A percentile compares a stretch with the other conserved stretches of the same genome.
Evolutionary conservation across 805 yeast genomes (phyloP).

Genomic region (Yamadazyma paraphyllophila): DNA sequence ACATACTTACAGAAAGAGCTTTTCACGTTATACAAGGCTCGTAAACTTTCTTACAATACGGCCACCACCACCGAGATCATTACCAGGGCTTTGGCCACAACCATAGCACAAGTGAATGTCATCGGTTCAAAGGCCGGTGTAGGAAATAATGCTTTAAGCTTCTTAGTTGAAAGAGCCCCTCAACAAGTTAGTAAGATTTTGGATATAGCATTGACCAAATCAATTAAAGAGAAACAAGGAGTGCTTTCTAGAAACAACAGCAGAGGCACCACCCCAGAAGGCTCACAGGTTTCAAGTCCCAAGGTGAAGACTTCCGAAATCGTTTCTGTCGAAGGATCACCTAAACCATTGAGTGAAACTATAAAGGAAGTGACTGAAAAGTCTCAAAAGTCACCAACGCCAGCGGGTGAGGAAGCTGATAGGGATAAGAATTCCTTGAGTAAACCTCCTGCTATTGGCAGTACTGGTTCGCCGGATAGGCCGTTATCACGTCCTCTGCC

Average conservation of each 20-base stretch:
- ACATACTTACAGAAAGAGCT: constrained; percentile 84
- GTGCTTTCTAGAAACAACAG: constrained; percentile 19
- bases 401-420: background rate
- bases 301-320: constrained; percentile 9
- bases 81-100: constrained; percentile 89
- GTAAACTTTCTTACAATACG: constrained; percentile 67
- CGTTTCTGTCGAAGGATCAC: background rate
- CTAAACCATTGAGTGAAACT: constrained; percentile 4
- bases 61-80: constrained; percentile 80
- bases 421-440: constrained; percentile 12
- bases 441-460: constrained; percentile 23
- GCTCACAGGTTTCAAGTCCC: constrained; percentile 16
- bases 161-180: constrained; percentile 77
- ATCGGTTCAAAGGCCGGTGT: constrained; percentile 85
- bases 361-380: constrained; percentile 8
- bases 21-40: constrained; percentile 72
- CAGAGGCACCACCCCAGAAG: constrained; percentile 21
- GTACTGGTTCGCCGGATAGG: background rate
- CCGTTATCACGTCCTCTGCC: background rate
- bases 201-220: constrained; percentile 78
- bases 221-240: constrained; percentile 51
- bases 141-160: constrained; percentile 72
- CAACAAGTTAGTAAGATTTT: constrained; percentile 74
- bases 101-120: constrained; percentile 84
- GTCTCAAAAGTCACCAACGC: background rate